phyloP scores from a whole-genome alignment of 176 grass and related monocot genomes.

The Carex kokanica region DNA sequence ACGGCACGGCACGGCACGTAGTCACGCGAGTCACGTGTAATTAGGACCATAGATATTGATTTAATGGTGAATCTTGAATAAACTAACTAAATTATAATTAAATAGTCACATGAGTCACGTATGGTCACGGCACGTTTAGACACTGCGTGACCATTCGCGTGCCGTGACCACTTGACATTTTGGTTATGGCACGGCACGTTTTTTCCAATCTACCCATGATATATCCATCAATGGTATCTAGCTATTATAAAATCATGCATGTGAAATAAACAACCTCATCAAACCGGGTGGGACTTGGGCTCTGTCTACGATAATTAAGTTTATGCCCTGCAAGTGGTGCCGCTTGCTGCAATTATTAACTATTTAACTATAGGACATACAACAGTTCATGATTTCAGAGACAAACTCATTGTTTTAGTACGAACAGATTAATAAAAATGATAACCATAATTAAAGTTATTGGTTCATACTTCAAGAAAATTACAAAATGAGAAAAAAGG shows the following conservation, averaged over 20 bases:
- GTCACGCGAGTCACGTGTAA: too few species aligned
- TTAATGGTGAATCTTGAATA: too few species aligned
- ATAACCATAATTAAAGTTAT: background rate
- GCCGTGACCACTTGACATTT: too few species aligned
- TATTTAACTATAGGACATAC: background rate
- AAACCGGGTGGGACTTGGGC: background rate
- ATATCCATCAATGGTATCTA: background rate
- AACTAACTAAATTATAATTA: too few species aligned
- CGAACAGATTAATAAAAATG: background rate
- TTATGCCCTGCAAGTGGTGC: background rate
- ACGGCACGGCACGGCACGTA: too few species aligned
- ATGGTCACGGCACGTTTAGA: too few species aligned
- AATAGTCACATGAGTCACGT: too few species aligned
- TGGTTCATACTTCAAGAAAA: background rate
- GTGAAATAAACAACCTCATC: slow-evolving; percentile 12
- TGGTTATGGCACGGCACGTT: too few species aligned
- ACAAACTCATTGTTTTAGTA: background rate
- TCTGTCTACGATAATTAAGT: background rate
- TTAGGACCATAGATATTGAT: too few species aligned
- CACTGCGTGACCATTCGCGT: too few species aligned
- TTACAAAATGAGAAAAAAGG: too few species aligned
- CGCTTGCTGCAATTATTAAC: slow-evolving; percentile 14
- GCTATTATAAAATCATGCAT: background rate
- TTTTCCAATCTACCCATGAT: too few species aligned
- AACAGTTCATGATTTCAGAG: background rate